phyloP scores from a whole-genome alignment of 1,139 yeast species.

The Saccharomyces hybrid region DNA sequence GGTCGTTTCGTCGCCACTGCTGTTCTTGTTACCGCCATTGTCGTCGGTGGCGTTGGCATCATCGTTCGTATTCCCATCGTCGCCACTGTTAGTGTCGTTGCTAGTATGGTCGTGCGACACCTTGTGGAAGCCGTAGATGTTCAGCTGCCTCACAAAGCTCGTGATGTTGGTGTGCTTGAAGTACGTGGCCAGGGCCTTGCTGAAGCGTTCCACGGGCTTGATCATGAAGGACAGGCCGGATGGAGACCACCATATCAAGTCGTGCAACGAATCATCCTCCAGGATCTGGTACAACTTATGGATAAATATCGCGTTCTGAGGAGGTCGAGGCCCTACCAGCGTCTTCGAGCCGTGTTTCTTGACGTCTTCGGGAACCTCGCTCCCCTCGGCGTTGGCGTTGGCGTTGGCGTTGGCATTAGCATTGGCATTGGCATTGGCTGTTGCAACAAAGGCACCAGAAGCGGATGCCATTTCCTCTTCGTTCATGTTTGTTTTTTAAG shows the following conservation, averaged over 20 bases:
- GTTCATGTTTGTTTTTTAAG: neutral
- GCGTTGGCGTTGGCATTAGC: too few species aligned
- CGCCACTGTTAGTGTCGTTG: conserved; percentile 5
- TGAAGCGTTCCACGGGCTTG: conserved; percentile 49
- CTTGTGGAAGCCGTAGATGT: conserved; percentile 67
- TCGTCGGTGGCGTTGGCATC: neutral
- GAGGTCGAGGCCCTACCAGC: neutral
- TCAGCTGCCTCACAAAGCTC: conserved; percentile 68
- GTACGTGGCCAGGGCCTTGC: conserved; percentile 51
- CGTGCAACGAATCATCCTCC: conserved; percentile 45
- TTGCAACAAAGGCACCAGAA: too few species aligned
- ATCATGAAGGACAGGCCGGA: conserved; percentile 39
- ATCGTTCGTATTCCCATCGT: conserved; percentile 6
- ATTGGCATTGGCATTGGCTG: too few species aligned
- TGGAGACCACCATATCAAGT: conserved; percentile 47
- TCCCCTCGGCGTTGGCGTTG: too few species aligned
- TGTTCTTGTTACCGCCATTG: conserved; percentile 6
- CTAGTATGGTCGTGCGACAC: conserved; percentile 40
- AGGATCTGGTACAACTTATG: conserved; percentile 59
- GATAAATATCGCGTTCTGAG: conserved; percentile 45
- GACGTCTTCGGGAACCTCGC: neutral
- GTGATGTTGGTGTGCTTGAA: conserved; percentile 76
- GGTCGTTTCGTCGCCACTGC: conserved; percentile 2
- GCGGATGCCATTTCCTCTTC: neutral
- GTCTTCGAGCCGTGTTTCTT: neutral